Base-by-base conservation (phyloP, 345 rosid genomes). In the Dipteronia sinensis region DNA sequence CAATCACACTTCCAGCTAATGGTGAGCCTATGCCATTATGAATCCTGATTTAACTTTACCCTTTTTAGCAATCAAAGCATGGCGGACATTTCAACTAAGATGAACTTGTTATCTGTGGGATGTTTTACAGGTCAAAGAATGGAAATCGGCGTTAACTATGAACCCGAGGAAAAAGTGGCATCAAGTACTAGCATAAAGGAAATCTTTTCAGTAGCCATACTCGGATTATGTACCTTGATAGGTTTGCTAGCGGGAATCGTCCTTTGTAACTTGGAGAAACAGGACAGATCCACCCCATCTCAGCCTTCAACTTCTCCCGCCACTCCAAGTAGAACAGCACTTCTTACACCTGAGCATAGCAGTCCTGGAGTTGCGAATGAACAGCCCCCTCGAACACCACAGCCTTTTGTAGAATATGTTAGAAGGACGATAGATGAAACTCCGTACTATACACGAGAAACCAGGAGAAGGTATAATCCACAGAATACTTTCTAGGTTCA, bases 401-500 rank as follows among this genome's bases (percentile, higher is more conserved):
- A 89, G 80, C 97, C 97, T 1, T 95, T 90, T 53, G 81, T 95
- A 69, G 98, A 93, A 34, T 93, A 93, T 58, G 92, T 93, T 75
- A 87, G 93, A 80, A 90, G 90, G 77, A 95, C 98, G 4, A 88
- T 95, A 13, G 97, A 93, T 51, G 94, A 93, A 87, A 95, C 98
- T 66, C 99, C 99, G 15, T 82, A 86, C 62, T 95, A 93, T 75
- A 85, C 81, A 83, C 89, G 91, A 79, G 93, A 91, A 49, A 89
- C 86, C 65, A 86, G 95, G 80, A 89, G 94, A 79, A 91, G 98
- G 90, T 70, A 85, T 81, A 89, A 92, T 87, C 89, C 91, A 2
- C 98, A 95, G 81, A 89, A 90, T 78, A 95, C 99, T 0, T 84
- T 80, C 83, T 93, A 92, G 85, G 69, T 71, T 71, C 51, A 27